Evolutionary conservation across 2,329 filamentous ascomycete species (phyloP).

Genomic region (Fusarium piperis): DNA sequence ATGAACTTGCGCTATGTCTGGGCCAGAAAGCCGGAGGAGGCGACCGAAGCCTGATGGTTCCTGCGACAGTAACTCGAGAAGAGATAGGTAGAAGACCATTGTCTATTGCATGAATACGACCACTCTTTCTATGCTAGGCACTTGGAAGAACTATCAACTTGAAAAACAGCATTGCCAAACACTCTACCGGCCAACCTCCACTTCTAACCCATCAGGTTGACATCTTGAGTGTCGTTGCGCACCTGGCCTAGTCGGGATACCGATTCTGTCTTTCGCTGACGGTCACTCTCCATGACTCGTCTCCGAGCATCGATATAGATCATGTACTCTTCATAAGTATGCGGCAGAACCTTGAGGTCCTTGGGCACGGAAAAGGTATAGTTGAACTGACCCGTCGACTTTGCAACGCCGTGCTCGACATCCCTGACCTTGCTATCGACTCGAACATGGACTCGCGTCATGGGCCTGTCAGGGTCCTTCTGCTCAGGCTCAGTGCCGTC

Average conservation of each 20-base stretch:
- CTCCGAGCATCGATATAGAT: constrained; percentile 44
- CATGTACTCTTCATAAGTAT: constrained; percentile 46
- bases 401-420: constrained; percentile 44
- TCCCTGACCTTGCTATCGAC: constrained; percentile 46
- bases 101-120: background rate
- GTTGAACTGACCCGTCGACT: constrained; percentile 45
- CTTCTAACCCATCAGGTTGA: constrained; percentile 31
- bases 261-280: constrained; percentile 28
- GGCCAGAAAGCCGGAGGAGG: background rate
- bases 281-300: constrained; percentile 39
- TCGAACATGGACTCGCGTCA: constrained; percentile 44
- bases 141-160: background rate
- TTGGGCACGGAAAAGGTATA: constrained; percentile 45
- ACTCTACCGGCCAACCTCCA: background rate
- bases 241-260: constrained; percentile 4
- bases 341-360: constrained; percentile 41
- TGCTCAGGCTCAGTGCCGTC: constrained; percentile 40
- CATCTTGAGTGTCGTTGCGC: constrained; percentile 1
- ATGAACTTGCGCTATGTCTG: constrained; percentile 23
- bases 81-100: background rate
- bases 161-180: background rate
- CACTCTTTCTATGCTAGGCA: background rate
- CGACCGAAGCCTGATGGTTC: background rate
- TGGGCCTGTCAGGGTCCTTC: constrained; percentile 31
- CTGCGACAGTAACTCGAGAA: background rate